Evolutionary conservation across 2,329 filamentous ascomycete genomes (phyloP).

Genomic region (Graphilbum fragrans): DNA sequence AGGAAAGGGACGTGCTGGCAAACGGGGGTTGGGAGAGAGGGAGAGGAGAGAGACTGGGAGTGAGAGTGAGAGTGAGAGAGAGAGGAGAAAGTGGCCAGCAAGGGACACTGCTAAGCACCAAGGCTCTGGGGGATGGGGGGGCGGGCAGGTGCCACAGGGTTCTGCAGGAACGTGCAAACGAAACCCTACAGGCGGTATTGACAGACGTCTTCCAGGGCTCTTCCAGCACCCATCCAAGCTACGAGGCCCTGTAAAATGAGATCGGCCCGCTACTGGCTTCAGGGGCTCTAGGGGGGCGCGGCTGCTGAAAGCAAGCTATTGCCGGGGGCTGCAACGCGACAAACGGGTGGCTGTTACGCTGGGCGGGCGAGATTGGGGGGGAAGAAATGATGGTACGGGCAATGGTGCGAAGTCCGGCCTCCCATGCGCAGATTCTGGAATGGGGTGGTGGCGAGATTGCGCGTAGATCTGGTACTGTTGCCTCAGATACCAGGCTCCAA

Average conservation of each 20-base stretch:
- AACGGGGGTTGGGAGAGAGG: conserved; percentile 14
- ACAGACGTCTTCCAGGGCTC: no score
- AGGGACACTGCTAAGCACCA: no score
- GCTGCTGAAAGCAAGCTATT: background rate
- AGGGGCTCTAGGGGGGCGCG: background rate
- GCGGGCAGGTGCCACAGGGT: no score
- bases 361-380: background rate
- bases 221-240: no score
- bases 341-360: no score
- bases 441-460: conserved; percentile 1
- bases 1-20: conserved; percentile 1
- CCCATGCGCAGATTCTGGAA: conserved; percentile 10
- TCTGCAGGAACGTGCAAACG: no score
- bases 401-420: background rate
- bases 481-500: conserved; percentile 9
- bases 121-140: no score
- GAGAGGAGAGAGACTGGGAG: background rate
- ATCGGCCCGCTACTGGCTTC: background rate
- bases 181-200: no score
- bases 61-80: background rate
- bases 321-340: background rate
- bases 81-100: no score
- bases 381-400: background rate
- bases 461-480: conserved; percentile 14
- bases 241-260: no score